Evolutionary conservation across 306 rosid species (phyloP).

Genomic region (Oemleria cerasiformis): DNA sequence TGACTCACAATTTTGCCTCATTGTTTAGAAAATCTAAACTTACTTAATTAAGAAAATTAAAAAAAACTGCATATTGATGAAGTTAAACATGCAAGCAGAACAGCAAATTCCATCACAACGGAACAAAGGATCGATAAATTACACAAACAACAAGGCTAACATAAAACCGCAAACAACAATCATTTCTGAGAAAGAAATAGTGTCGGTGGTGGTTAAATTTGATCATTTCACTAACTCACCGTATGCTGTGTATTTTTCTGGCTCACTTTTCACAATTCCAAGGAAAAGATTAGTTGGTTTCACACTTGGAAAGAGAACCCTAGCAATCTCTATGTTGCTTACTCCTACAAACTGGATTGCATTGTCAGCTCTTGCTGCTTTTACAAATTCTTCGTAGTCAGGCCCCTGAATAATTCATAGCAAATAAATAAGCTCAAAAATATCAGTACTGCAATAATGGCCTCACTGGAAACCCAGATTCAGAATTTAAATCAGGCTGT

Average conservation of each 20-base stretch:
- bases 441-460: neutral
- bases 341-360: constrained; percentile 79
- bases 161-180: neutral
- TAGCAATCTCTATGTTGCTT: constrained; percentile 56
- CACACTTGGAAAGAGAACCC: constrained; percentile 59
- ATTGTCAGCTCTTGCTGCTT: constrained; percentile 69
- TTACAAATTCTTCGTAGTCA: constrained; percentile 63
- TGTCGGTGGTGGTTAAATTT: neutral
- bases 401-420: constrained; percentile 49
- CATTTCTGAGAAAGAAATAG: neutral
- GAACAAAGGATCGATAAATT: neutral
- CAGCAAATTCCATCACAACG: constrained; percentile 7
- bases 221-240: constrained; percentile 52
- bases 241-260: constrained; percentile 72
- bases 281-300: constrained; percentile 43
- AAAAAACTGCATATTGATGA: neutral
- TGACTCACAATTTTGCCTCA: neutral
- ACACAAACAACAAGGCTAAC: neutral
- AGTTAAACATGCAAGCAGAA: constrained; percentile 7
- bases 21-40: constrained; percentile 15
- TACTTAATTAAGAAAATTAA: neutral
- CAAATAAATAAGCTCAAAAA: constrained; percentile 6
- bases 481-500: neutral
- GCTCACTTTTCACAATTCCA: constrained; percentile 80
- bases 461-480: neutral